A percentile compares a stretch with the other conserved stretches of the same genome.
phyloP scores from a whole-genome alignment of 2,329 filamentous ascomycete genomes.

The Mycogone perniciosa region DNA sequence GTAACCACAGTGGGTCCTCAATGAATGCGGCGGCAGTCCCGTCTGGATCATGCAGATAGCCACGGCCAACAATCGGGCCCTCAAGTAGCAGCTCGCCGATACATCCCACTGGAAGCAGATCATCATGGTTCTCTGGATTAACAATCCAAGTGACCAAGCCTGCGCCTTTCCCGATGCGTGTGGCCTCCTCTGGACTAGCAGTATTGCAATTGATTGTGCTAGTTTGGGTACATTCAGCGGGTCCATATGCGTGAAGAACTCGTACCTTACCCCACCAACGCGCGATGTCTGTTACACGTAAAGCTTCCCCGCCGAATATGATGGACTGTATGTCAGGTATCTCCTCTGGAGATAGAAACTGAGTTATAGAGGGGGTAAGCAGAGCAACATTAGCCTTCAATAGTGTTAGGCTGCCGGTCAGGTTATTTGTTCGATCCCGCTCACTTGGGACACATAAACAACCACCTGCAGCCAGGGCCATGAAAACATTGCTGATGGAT shows the following conservation, averaged over 20 bases:
- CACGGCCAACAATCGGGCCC: slow-evolving; percentile 19
- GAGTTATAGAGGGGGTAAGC: slow-evolving; percentile 13
- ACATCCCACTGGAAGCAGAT: slow-evolving; percentile 15
- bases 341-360: slow-evolving; percentile 9
- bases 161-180: neutral
- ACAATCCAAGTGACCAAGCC: slow-evolving; percentile 18
- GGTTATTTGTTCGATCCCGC: slow-evolving; percentile 41
- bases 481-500: slow-evolving; percentile 13
- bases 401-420: slow-evolving; percentile 37
- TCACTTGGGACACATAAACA: slow-evolving; percentile 50
- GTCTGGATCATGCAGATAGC: slow-evolving; percentile 18
- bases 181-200: neutral
- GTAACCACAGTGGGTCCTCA: slow-evolving; percentile 40
- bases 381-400: slow-evolving; percentile 9
- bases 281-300: slow-evolving; percentile 2
- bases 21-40: slow-evolving; percentile 19
- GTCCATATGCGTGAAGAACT: slow-evolving; percentile 18
- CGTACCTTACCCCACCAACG: slow-evolving; percentile 8
- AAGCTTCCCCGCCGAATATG: slow-evolving; percentile 14
- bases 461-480: slow-evolving; percentile 28
- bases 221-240: slow-evolving; percentile 14
- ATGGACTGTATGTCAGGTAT: slow-evolving; percentile 12
- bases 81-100: slow-evolving; percentile 24
- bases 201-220: slow-evolving; percentile 6
- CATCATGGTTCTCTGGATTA: slow-evolving; percentile 13